Percentiles rank a stretch among this genome's conserved stretches.
Conservation (phyloP, 768 basidiomycete species). For the Nidularia sp. region DNA sequence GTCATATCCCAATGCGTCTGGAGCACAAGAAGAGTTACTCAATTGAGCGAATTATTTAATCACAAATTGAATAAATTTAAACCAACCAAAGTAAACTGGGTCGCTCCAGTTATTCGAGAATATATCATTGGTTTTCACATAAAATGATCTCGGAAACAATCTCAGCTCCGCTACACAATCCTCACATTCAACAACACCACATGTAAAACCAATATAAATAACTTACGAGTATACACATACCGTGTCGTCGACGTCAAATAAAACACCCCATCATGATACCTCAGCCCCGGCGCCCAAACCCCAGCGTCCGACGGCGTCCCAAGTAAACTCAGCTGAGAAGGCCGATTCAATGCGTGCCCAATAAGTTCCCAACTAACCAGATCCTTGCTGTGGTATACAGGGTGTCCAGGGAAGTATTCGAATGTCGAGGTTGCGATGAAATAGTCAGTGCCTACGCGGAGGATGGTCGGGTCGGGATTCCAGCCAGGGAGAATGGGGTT, state of each 20-base stretch:
- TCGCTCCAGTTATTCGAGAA: slow-evolving; percentile 36
- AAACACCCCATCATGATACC: slow-evolving; percentile 29
- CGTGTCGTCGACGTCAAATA: slow-evolving; percentile 30
- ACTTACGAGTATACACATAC: slow-evolving; percentile 34
- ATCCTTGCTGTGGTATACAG: slow-evolving; percentile 37
- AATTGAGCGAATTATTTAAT: background rate
- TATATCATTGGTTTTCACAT: slow-evolving; percentile 30
- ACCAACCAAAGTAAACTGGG: slow-evolving; percentile 32
- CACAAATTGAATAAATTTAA: background rate
- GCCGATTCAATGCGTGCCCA: slow-evolving; percentile 30
- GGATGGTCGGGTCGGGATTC: slow-evolving; percentile 35
- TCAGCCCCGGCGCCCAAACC: slow-evolving; percentile 29
- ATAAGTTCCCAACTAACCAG: slow-evolving; percentile 30
- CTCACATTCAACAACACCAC: background rate
- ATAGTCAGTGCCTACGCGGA: slow-evolving; percentile 34
- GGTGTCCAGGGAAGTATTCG: slow-evolving; percentile 35
- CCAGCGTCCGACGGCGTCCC: slow-evolving; percentile 35
- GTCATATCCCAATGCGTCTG: slow-evolving; percentile 34
- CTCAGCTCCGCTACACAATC: slow-evolving; percentile 24
- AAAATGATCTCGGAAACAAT: slow-evolving; percentile 35
- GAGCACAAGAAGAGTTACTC: background rate
- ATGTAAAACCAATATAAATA: background rate
- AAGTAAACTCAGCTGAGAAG: slow-evolving; percentile 28
- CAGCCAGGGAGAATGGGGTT: slow-evolving; percentile 36
- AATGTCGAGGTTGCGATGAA: slow-evolving; percentile 35